A percentile compares a stretch with the other conserved stretches of the same genome.
These are phyloP conservation scores for Echeveria elegans DNA, from an alignment of 164 flowering plant species.

Conservation along the genomic window DNA sequence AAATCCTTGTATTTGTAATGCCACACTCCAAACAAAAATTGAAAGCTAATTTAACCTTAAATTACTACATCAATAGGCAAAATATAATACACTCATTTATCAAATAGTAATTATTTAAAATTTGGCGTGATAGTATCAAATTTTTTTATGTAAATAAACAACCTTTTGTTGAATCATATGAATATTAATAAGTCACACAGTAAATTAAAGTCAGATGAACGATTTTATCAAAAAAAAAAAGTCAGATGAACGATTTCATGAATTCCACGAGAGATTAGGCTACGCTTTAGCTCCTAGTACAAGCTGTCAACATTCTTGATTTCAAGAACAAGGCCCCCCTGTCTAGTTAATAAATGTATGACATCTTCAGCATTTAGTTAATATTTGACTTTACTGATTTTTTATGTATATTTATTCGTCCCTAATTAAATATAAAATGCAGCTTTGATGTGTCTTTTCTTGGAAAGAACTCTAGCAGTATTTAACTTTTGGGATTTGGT, in stretches of 20 bases:
- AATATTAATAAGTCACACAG: background rate
- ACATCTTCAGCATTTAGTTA: background rate
- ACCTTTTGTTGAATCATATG: background rate
- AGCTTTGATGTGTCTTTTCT: no score
- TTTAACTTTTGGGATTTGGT: no score
- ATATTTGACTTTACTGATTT: background rate
- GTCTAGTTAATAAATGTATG: background rate
- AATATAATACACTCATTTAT: no score
- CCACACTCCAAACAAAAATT: no score
- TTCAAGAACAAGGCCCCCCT: background rate
- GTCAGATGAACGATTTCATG: background rate
- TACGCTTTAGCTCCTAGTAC: slow-evolving; percentile 6
- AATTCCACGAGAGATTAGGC: background rate
- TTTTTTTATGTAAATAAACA: no score
- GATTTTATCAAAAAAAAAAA: background rate
- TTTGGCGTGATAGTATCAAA: no score
- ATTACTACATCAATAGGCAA: no score
- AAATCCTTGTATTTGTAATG: no score
- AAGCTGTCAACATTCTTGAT: background rate
- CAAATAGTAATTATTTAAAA: no score
- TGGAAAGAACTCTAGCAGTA: no score
- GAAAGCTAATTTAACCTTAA: no score
- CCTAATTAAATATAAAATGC: no score
- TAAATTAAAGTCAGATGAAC: background rate
- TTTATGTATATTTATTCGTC: background rate